Evolutionary conservation across 495 filamentous ascomycete species (phyloP), one percentile per base, ranked within the genome.

Genomic region (Neurospora tetraspora): DNA sequence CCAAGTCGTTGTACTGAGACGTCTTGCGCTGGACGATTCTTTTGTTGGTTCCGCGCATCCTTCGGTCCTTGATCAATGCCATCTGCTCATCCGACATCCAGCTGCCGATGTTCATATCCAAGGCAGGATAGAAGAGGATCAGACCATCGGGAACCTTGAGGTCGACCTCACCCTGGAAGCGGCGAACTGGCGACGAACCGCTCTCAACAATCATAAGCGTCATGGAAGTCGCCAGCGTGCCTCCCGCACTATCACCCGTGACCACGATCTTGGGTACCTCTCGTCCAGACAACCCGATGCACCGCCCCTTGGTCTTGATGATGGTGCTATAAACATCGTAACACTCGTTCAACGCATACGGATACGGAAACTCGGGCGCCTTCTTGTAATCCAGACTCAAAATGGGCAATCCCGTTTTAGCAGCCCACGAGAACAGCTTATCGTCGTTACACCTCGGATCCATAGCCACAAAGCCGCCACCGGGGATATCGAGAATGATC

Each of bases 41-140:
- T 72, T 86, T 87, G 77, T 98, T 97, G 2, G 90, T 93, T 73
- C 89, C 89, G 3, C 94, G 88, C 72, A 88, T 89, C 70, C 89
- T 86, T 47, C 92, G 90, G 72, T 97, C 94, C 74, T 94, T 91
- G 71, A 99, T 97, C 45, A 98, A 82, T 0, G 92, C 86, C 93
- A 98, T 96, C 78, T 98, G 94, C 79, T 98, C 96, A 76, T 99
- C 96, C 0, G 91, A 93, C 94, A 99, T 98, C 96, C 96, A 99
- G 76, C 93, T 98, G n/a, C 92, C 92, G 69, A 98, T 97, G 78
- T 94, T 97, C 89, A 98, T 91, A 77, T 97, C 96, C 71, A 99
- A 84, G 0, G 89, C 89, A 2, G 96, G 96, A 78, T 99, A 99
- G 37, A 96, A 89, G 45, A 98, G 84, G 2, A 98, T 85, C 12